phyloP scores from a whole-genome alignment of 352 stramenopile genomes.

The Globisporangium cylindrosporum region DNA sequence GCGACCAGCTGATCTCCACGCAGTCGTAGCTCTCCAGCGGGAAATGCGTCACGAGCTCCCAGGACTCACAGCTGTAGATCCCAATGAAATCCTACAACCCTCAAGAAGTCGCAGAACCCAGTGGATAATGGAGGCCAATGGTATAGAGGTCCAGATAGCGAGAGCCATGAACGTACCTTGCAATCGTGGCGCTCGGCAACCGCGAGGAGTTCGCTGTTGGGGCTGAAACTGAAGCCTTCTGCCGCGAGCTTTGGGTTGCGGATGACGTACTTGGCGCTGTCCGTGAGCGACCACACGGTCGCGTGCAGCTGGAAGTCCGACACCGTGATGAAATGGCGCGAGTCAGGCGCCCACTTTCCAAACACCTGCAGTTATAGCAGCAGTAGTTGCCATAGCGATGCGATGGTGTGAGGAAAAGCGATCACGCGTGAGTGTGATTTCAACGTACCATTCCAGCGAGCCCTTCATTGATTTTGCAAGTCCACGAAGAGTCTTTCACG shows the following conservation, averaged over 20 bases:
- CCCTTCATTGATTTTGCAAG: conserved; percentile 74
- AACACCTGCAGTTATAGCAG: conserved; percentile 17
- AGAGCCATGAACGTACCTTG: conserved; percentile 37
- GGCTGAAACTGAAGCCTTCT: conserved; percentile 66
- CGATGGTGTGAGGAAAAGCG: neutral
- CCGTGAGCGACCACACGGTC: conserved; percentile 76
- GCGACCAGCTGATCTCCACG: conserved; percentile 63
- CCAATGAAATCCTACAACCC: conserved; percentile 58
- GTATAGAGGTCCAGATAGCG: neutral
- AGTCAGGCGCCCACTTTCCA: conserved; percentile 53
- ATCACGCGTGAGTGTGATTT: neutral
- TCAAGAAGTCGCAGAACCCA: neutral
- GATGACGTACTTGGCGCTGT: conserved; percentile 58
- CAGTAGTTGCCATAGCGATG: neutral
- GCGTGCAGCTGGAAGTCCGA: conserved; percentile 85
- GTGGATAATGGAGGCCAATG: neutral
- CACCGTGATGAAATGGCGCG: conserved; percentile 70
- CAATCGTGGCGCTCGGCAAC: conserved; percentile 74
- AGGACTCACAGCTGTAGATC: conserved; percentile 72
- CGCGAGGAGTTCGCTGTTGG: conserved; percentile 52
- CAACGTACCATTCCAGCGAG: conserved; percentile 50
- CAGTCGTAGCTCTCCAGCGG: conserved; percentile 79
- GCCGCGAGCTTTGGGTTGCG: conserved; percentile 62
- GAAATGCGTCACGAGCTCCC: conserved; percentile 73
- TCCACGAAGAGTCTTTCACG: conserved; percentile 58